Evolutionary conservation across 2,329 filamentous ascomycete species (phyloP), one percentile per base, ranked within the genome.

Genomic region (Chaetomiaceae sp.): DNA sequence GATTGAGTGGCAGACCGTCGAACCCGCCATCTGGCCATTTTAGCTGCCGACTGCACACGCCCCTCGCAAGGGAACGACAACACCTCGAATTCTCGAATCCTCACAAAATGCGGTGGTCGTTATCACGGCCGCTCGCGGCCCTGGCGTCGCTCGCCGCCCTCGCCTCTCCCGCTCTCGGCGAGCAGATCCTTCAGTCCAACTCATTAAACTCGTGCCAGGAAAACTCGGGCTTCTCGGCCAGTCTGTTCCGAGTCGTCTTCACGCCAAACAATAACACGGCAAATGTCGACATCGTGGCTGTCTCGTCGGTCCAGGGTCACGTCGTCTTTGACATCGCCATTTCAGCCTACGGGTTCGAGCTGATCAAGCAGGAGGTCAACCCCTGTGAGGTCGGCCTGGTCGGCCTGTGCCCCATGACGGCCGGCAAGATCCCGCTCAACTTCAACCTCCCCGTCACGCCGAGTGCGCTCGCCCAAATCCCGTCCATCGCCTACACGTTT

Each of bases 371-470:
- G 61, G 81, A 74, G 4, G 69, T 96, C 61, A 76, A 96, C 66
- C 92, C 92, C 41, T 97, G 92, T 75, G 72, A 80, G 25, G 74
- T 77, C 53, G 76, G 81, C 58, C 76, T 95, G 57, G 71, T 77
- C 55, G 89, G 90, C 68, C 80, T 96, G 64, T 97, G 92, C 71
- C 91, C 91, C 54, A 95, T 96, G 90, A 87, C 83, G 58, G 82
- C 89, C 8, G 90, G 90, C 60, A 85, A 87, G 63, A 86, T 96
- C 66, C 80, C 86, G 51, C 79, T 95, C 65, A 78, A 81, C 47
- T 90, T 90, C 65, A 87, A 87, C 64, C 67, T 92, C 32, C 69
- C 73, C 2, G 72, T 94, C 44, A 70, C 11, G 73, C 76, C 23
- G n/a, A n/a, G n/a, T n/a, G 80, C 86, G 34, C 72, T 89, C 54